phyloP scores from a whole-genome alignment of 106 monocot species.

The Posidonia australis region DNA sequence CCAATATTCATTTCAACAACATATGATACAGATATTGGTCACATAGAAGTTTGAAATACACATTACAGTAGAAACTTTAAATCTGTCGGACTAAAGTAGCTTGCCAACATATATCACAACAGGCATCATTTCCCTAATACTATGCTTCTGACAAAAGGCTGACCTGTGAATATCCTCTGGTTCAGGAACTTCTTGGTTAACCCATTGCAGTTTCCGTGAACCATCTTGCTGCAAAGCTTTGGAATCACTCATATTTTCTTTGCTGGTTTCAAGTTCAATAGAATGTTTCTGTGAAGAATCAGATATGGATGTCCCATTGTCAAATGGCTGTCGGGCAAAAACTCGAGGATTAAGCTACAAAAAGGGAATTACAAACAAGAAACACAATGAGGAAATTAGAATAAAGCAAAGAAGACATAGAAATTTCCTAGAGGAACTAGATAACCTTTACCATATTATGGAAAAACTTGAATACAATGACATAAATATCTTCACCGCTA shows the following conservation, averaged over 20 bases:
- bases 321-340: neutral
- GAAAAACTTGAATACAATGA: too few relatives aligned
- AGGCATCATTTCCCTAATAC: neutral
- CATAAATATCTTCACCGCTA: too few relatives aligned
- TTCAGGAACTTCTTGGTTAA: neutral
- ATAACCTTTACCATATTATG: too few relatives aligned
- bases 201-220: neutral
- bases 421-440: too few relatives aligned
- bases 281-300: neutral
- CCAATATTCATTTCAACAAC: too few relatives aligned
- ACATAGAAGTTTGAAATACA: too few relatives aligned
- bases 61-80: too few relatives aligned
- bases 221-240: neutral
- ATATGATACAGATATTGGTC: too few relatives aligned
- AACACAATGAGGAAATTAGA: neutral
- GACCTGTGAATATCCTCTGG: neutral
- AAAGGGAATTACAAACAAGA: neutral
- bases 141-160: neutral
- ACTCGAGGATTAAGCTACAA: neutral
- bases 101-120: too few relatives aligned
- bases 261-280: neutral
- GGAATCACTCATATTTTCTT: neutral
- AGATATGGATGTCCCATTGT: neutral
- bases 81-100: too few relatives aligned
- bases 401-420: neutral